Conservation (phyloP, 768 basidiomycete genomes). For the Daedaleopsis nitida region DNA sequence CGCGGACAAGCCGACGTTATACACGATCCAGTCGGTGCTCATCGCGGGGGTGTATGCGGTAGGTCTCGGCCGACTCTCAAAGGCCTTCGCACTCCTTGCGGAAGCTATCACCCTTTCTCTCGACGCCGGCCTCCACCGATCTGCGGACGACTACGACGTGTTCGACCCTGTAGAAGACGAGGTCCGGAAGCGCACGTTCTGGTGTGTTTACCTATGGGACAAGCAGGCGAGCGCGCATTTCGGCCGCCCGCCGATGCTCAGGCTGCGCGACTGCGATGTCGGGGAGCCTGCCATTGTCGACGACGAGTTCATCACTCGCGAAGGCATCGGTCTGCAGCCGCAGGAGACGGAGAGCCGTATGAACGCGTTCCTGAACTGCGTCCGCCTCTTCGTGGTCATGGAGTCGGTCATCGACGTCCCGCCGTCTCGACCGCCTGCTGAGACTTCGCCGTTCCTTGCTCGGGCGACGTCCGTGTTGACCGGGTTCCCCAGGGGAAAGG, state of each 20-base stretch:
- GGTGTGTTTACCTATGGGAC: constrained; percentile 97
- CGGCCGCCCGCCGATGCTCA: constrained; percentile 84
- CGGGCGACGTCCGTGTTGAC: constrained; percentile 71
- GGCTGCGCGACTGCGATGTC: constrained; percentile 90
- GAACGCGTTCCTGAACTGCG: constrained; percentile 74
- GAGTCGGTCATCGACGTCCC: constrained; percentile 87
- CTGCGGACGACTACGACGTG: constrained; percentile 80
- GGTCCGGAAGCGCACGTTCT: constrained; percentile 92
- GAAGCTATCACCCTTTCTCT: constrained; percentile 87
- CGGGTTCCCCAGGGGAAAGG: constrained; percentile 59
- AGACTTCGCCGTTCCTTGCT: constrained; percentile 75
- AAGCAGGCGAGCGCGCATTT: constrained; percentile 90
- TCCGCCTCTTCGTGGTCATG: constrained; percentile 84
- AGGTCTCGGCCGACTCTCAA: constrained; percentile 85
- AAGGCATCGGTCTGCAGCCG: constrained; percentile 66
- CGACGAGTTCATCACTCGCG: constrained; percentile 85
- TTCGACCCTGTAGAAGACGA: constrained; percentile 92
- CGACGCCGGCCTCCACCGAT: constrained; percentile 88
- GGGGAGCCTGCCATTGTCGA: constrained; percentile 83
- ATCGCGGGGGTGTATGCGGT: constrained; percentile 93
- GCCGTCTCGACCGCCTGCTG: constrained; percentile 61
- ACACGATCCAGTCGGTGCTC: constrained; percentile 89
- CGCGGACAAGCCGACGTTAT: constrained; percentile 85
- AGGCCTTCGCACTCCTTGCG: constrained; percentile 82
- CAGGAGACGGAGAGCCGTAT: constrained; percentile 74